phyloP scores from a whole-genome alignment of 2,329 filamentous ascomycete genomes.

The Macrophomina pseudophaseolina region DNA sequence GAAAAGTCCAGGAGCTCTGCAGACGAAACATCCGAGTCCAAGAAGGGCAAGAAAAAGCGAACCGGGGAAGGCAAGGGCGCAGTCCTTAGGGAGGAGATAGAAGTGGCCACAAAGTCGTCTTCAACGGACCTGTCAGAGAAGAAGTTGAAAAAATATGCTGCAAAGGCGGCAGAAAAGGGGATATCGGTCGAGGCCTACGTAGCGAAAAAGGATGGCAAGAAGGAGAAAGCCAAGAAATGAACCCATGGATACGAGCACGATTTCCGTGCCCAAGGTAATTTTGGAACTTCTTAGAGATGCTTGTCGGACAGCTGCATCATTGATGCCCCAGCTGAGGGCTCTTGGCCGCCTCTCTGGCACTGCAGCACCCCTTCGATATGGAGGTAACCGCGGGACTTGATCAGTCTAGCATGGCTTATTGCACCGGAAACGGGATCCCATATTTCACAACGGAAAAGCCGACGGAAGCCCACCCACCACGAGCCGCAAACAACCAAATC shows the following conservation, averaged over 20 bases:
- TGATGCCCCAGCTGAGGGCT: no score
- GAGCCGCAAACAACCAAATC: neutral
- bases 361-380: neutral
- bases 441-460: slow-evolving; percentile 13
- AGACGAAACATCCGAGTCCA: neutral
- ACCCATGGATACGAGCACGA: neutral
- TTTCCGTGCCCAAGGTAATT: no score
- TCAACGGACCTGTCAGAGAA: slow-evolving; percentile 13
- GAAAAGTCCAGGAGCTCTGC: neutral
- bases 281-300: neutral
- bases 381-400: neutral
- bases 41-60: slow-evolving; percentile 18
- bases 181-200: slow-evolving; percentile 45
- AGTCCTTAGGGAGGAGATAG: neutral
- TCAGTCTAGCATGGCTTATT: neutral
- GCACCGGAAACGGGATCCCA: neutral
- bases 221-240: slow-evolving; percentile 14
- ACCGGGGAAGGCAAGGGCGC: slow-evolving; percentile 35
- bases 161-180: slow-evolving; percentile 37
- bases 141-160: slow-evolving; percentile 11
- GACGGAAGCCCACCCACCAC: neutral
- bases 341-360: neutral
- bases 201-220: slow-evolving; percentile 37
- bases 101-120: neutral
- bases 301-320: neutral